Evolutionary conservation across 75 land plant species (phyloP), one percentile per base, ranked within the genome.

Genomic region (Gnetum montanum): DNA sequence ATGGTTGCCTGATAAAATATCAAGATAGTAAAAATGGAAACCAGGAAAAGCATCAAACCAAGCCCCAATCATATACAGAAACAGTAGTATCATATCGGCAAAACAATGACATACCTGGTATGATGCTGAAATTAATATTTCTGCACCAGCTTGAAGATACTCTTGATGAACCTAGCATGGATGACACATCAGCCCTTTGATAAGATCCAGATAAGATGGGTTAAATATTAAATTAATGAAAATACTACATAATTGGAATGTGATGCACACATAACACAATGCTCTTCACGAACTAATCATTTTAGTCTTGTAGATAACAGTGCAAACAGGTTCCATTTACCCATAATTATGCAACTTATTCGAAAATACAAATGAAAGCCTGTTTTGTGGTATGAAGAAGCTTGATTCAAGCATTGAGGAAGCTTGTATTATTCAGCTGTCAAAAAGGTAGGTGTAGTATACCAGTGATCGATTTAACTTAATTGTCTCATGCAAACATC

Each of bases 141-240:
- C 61, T 46, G 98, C 98, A 31, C 98, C 98, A 53, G 98, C 98
- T 75, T 88, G 86, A 44, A 93, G 82, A 59, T 88, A 93, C 40
- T 93, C 93, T 49, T 69, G 45, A 61, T 93, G 98, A 25, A 93
- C 98, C 97, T 88, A 71, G 18, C 24, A n/a, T 34, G 19, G n/a
- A 19, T 6, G 24, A 8, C n/a, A n/a, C 19, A 47, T 47, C 12
- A n/a, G 13, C 10, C 6, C 24, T 13, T 19, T n/a, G 19, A 47
- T 47, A 7, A 7, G 6, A 8, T 47, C 24, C 12, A 19, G 24
- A 19, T 8, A 25, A 47, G 49, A n/a, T n/a, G 49, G 19, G 6
- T 19, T 19, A 47, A 47, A 7, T n/a, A n/a, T n/a, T n/a, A n/a
- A n/a, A n/a, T n/a, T 18, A 52, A 51, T 31, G 31, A 18, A 51